Evolutionary conservation across 192 early-diverging fungal genomes (phyloP).

Genomic region (Anaeromyces robustus): DNA sequence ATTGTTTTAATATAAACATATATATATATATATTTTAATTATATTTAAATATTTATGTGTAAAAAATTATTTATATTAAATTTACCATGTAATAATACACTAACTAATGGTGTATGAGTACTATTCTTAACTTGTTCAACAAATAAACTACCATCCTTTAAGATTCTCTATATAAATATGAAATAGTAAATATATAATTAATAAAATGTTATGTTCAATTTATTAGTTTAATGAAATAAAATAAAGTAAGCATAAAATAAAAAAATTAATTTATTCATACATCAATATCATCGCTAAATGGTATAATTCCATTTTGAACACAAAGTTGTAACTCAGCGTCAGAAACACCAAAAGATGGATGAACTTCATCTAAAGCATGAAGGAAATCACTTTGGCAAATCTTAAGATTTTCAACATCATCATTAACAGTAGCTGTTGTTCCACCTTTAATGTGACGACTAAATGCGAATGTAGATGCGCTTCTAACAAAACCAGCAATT

Average conservation of each 20-base stretch:
- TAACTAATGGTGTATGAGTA: constrained; percentile 76
- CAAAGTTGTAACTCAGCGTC: constrained; percentile 80
- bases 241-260: constrained; percentile 35
- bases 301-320: constrained; percentile 70
- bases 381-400: constrained; percentile 75
- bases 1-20: no score
- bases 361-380: constrained; percentile 77
- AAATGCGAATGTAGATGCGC: constrained; percentile 88
- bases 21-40: no score
- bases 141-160: constrained; percentile 32
- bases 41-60: no score
- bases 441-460: constrained; percentile 91
- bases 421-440: constrained; percentile 58
- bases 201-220: no score
- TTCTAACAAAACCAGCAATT: constrained; percentile 82
- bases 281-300: constrained; percentile 46
- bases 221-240: no score
- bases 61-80: no score
- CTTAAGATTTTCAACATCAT: constrained; percentile 80
- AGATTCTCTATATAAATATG: constrained; percentile 21
- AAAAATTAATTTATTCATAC: constrained; percentile 36
- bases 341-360: constrained; percentile 83
- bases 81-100: constrained; percentile 70
- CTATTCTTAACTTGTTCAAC: constrained; percentile 57
- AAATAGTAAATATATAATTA: no score